Conservation (phyloP, 2,329 filamentous ascomycete species). For the Microthyrium microscopicum region DNA sequence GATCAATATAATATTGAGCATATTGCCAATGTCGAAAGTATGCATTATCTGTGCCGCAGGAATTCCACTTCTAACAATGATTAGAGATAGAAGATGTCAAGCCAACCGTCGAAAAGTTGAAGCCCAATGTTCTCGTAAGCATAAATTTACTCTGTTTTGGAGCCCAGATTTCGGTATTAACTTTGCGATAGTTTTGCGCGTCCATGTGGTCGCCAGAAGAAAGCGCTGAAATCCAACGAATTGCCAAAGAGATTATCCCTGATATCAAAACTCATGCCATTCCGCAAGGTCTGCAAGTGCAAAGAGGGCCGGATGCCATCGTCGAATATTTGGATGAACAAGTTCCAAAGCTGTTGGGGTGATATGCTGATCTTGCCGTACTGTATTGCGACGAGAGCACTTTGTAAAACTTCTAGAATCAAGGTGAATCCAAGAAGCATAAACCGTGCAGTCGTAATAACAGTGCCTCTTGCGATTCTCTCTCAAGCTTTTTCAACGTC, state of each 20-base stretch:
- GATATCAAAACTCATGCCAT: constrained; percentile 35
- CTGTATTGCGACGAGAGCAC: no score
- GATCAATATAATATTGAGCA: constrained; percentile 47
- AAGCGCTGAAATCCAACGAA: constrained; percentile 20
- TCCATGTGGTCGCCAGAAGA: constrained; percentile 41
- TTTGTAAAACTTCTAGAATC: no score
- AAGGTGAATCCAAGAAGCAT: no score
- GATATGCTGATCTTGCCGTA: no score
- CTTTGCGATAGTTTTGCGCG: constrained; percentile 37
- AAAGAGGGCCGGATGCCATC: constrained; percentile 37
- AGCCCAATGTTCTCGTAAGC: constrained; percentile 8
- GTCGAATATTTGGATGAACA: constrained; percentile 33
- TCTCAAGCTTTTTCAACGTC: no score
- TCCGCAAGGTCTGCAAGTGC: constrained; percentile 36
- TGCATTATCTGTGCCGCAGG: constrained; percentile 11
- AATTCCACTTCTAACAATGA: background rate
- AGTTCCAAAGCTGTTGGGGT: constrained; percentile 19
- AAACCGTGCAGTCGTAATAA: no score
- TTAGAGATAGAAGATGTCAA: constrained; percentile 2
- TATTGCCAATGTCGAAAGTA: constrained; percentile 45
- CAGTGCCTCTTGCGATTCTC: no score
- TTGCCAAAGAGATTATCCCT: constrained; percentile 29
- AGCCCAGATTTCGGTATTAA: background rate
- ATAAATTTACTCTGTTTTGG: background rate
- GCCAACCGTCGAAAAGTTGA: constrained; percentile 1